Evolutionary conservation across 2,329 filamentous ascomycete genomes (phyloP).

Genomic region (Furcasterigmium sp.): DNA sequence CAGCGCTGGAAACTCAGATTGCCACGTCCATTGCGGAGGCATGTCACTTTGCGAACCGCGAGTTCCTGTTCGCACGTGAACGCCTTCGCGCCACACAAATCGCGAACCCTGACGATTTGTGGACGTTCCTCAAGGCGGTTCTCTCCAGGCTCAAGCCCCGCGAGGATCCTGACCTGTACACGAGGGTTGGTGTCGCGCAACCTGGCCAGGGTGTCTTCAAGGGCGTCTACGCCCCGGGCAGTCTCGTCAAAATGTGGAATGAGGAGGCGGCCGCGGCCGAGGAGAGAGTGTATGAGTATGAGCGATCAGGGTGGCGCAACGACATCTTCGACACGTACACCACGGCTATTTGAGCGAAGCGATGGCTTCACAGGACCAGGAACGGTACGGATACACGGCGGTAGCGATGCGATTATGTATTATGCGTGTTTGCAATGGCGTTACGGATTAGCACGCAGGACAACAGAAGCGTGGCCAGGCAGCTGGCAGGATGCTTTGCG

Average conservation of each 20-base stretch:
- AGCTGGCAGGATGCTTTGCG: too few relatives aligned
- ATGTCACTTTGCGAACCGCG: slow-evolving; percentile 72
- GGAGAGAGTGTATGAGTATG: slow-evolving; percentile 71
- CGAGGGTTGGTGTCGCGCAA: slow-evolving; percentile 62
- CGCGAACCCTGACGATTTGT: slow-evolving; percentile 70
- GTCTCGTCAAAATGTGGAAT: slow-evolving; percentile 84
- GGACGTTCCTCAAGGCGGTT: slow-evolving; percentile 79
- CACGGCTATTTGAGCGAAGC: slow-evolving; percentile 11
- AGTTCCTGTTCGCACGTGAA: slow-evolving; percentile 82
- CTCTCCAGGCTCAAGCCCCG: slow-evolving; percentile 67
- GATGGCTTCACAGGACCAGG: neutral
- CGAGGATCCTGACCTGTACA: slow-evolving; percentile 71
- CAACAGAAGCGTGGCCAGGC: too few relatives aligned
- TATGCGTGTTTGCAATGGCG: too few relatives aligned
- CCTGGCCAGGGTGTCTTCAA: slow-evolving; percentile 61
- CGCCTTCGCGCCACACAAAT: slow-evolving; percentile 81
- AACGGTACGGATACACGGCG: too few relatives aligned
- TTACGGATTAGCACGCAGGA: too few relatives aligned
- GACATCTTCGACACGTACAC: slow-evolving; percentile 63
- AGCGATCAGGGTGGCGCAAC: slow-evolving; percentile 74
- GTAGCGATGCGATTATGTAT: too few relatives aligned
- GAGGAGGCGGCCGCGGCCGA: slow-evolving; percentile 66
- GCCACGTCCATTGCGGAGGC: slow-evolving; percentile 64
- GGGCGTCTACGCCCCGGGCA: slow-evolving; percentile 82
- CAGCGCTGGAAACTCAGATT: slow-evolving; percentile 73